These are phyloP conservation scores for Colletotrichum plurivorum DNA, from an alignment of 2,329 filamentous ascomycete genomes.

Conservation along the genomic window DNA sequence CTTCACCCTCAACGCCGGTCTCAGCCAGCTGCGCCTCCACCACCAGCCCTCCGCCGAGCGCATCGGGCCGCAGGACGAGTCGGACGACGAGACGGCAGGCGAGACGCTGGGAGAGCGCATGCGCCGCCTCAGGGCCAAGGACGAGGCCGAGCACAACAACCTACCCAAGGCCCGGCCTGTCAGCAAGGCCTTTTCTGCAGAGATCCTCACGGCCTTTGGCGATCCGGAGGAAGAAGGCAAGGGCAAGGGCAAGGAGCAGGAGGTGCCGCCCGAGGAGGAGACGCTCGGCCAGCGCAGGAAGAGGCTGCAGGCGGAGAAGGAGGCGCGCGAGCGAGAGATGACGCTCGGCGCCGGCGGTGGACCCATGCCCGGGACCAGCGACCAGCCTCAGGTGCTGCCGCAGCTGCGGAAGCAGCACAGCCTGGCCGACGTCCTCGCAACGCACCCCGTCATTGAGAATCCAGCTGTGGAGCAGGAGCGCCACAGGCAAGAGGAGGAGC, in stretches of 20 bases:
- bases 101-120: slow-evolving; percentile 78
- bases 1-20: slow-evolving; percentile 55
- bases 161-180: slow-evolving; percentile 71
- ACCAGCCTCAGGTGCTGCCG: slow-evolving; percentile 43
- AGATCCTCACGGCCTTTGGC: slow-evolving; percentile 77
- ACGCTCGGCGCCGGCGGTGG: slow-evolving; percentile 49
- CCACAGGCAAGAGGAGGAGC: slow-evolving; percentile 56
- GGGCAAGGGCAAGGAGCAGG: slow-evolving; percentile 48
- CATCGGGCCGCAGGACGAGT: slow-evolving; percentile 45
- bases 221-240: slow-evolving; percentile 54
- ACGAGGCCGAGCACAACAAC: slow-evolving; percentile 59
- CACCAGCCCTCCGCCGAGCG: slow-evolving; percentile 42
- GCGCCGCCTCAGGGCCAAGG: slow-evolving; percentile 73
- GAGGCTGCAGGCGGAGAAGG: slow-evolving; percentile 78
- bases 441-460: slow-evolving; percentile 56
- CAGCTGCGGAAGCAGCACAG: slow-evolving; percentile 56
- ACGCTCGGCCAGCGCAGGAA: slow-evolving; percentile 84
- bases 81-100: slow-evolving; percentile 66
- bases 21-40: slow-evolving; percentile 45
- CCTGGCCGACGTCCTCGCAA: slow-evolving; percentile 71
- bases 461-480: slow-evolving; percentile 59
- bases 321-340: slow-evolving; percentile 73
- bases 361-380: slow-evolving; percentile 44
- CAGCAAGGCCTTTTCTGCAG: slow-evolving; percentile 76
- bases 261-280: slow-evolving; percentile 68